Evolutionary conservation across 1,284 basidiomycete species (phyloP).

Genomic region (Ustilago crameri): DNA sequence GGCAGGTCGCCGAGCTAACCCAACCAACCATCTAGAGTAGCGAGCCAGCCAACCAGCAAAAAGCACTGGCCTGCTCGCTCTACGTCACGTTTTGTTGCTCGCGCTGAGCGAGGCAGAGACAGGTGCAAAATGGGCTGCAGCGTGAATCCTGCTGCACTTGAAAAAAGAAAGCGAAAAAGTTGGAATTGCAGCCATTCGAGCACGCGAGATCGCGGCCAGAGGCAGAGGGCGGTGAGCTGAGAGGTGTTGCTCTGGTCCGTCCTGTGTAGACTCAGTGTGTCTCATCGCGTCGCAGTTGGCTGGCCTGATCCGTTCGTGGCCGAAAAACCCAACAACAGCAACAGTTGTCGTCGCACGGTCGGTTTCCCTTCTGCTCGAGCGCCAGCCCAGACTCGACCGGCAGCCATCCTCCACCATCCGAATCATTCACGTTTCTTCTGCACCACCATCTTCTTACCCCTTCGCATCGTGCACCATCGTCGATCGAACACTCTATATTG

Average conservation of each 20-base stretch:
- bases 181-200: not conserved
- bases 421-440: slow-evolving; percentile 3
- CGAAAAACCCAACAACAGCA: slow-evolving; percentile 38
- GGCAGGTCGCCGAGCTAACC: not conserved
- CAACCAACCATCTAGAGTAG: not conserved
- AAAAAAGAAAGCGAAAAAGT: not conserved
- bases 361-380: slow-evolving; percentile 10
- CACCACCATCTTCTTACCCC: slow-evolving; percentile 22
- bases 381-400: slow-evolving; percentile 3
- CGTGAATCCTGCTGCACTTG: not conserved
- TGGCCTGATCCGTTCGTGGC: slow-evolving; percentile 38
- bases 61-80: not conserved
- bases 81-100: not conserved
- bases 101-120: too few relatives aligned
- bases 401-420: slow-evolving; percentile 24
- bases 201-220: not conserved
- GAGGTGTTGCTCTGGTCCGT: not conserved
- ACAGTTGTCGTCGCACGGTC: slow-evolving; percentile 30
- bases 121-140: too few relatives aligned
- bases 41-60: not conserved
- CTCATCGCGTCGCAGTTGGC: too few relatives aligned
- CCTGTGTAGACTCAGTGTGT: too few relatives aligned
- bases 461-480: slow-evolving; percentile 26
- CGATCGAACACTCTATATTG: slow-evolving; percentile 20
- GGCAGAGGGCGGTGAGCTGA: slow-evolving; percentile 1